A percentile compares a stretch with the other conserved stretches of the same genome.
These are phyloP conservation scores for Nissolia schottii DNA, from an alignment of 306 rosid species.

Conservation along the genomic window DNA sequence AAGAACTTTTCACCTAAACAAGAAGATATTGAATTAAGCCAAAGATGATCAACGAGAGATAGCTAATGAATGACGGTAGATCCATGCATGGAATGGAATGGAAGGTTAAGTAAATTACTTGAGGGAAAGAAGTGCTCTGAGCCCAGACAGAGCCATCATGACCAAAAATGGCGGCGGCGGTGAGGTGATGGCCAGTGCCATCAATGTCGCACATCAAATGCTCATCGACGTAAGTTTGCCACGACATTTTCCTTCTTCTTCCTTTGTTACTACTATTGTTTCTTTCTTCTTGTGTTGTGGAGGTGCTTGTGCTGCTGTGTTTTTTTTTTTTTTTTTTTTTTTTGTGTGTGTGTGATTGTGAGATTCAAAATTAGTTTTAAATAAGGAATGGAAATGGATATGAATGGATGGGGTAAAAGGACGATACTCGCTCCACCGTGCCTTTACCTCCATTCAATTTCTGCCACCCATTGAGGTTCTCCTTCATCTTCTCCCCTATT, in stretches of 20 bases:
- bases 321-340: too few species aligned
- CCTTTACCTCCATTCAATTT: slow-evolving; percentile 24
- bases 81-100: neutral
- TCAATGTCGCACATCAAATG: slow-evolving; percentile 99
- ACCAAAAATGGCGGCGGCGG: slow-evolving; percentile 76
- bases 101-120: slow-evolving; percentile 35
- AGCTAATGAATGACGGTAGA: neutral
- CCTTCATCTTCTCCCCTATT: slow-evolving; percentile 33
- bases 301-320: neutral
- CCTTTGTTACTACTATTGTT: neutral
- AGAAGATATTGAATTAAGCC: too few species aligned
- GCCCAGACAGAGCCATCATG: slow-evolving; percentile 93
- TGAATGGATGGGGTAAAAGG: neutral
- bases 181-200: slow-evolving; percentile 74
- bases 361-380: slow-evolving; percentile 13
- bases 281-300: neutral
- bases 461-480: slow-evolving; percentile 22
- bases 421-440: slow-evolving; percentile 29
- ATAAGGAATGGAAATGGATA: neutral
- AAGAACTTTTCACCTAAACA: too few species aligned
- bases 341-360: neutral
- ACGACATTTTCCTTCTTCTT: slow-evolving; percentile 53
- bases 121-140: slow-evolving; percentile 82
- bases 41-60: neutral
- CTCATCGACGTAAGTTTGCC: slow-evolving; percentile 93